Evolutionary conservation across 2,329 filamentous ascomycete genomes (phyloP), one percentile per base, ranked within the genome.

Genomic region (Penicillium brasilianum): DNA sequence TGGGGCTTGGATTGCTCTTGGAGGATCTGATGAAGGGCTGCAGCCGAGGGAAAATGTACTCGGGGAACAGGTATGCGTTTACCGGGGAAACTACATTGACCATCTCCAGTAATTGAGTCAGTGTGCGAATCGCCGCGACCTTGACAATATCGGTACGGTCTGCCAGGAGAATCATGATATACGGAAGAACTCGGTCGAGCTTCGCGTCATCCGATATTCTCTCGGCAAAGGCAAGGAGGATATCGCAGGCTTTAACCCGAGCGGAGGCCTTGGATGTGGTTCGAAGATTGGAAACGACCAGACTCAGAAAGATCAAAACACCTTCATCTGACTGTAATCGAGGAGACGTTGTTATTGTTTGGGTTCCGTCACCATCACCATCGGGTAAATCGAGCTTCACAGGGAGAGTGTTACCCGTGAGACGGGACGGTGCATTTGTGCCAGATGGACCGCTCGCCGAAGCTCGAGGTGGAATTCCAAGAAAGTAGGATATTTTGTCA

Each of bases 401-500:
- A 0, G 94, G 93, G 59, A 97, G 69, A 25, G 69, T 64, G 50
- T 70, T 69, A 4, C 74, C 72, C 0, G 76, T 74, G 22, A 76
- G 67, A 49, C 74, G 72, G 16, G 74, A 72, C 55, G 71, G 74
- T 4, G 70, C 67, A 48, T 22, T 36, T 16, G 30, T 36, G 22
- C 30, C 14, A 22, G 41, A 36, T 7, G 28, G 43, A n/a, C 22
- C n/a, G 14, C 10, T 13, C 11, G 16, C 14, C 9, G 41, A 28
- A 14, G 41, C 16, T 28, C 43, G 39, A 7, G 53, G 41, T 25
- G 53, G 32, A 8, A 56, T 36, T 4, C 92, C 93, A 1, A 99
- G 84, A 60, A 97, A 96, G 73, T 96, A 96, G 0, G 94, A 93
- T 55, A 99, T 97, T 76, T 98, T 99, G 76, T 99, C 95, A 78